Base-by-base conservation (phyloP, 1,284 basidiomycete genomes). In the Ustilago vetiveriae region DNA sequence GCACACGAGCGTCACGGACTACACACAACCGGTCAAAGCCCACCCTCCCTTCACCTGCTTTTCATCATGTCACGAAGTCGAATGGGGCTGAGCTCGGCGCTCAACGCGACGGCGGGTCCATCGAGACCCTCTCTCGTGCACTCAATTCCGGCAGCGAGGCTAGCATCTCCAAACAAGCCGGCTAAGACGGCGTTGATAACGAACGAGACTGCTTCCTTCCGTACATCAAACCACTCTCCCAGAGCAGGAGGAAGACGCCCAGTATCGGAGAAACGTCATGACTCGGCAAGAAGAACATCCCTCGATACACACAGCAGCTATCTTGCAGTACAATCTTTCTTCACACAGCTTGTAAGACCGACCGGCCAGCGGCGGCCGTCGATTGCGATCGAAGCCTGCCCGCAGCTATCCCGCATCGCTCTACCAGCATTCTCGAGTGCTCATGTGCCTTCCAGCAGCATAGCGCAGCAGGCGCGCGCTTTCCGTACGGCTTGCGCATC, bases 291-390 rank as follows among this genome's bases (percentile, higher is more conserved):
- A 7, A 17, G 3, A 35, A 14, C 13, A 14, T n/a, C 29, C 13
- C 16, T 6, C 9, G 24, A n/a, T 10, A 35, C 52, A n/a, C 32
- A 22, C 5, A 13, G 23, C 22, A 57, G 62, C 45, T 65, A 58
- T 17, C 41, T 65, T 3, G 54, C 50, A 21, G 54, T 65, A 14
- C 62, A 50, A 29, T 48, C 62, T 11, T 65, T 49, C 38, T 65
- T 65, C 21, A 27, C 49, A 8, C 35, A 44, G 2, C 49, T 49
- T 10, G 49, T 48, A 3, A 38, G 36, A 21, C 33, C 52, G 1
- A 13, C 33, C 7, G 5, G 24, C 19, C 23, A 14, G 7, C n/a
- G n/a, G 19, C 30, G 24, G 19, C 26, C 47, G 33, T 30, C 29
- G 9, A 30, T n/a, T n/a, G n/a, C n/a, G n/a, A n/a, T n/a, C n/a